Conservation (phyloP, 345 rosid species). For the Gossypium raimondii region DNA sequence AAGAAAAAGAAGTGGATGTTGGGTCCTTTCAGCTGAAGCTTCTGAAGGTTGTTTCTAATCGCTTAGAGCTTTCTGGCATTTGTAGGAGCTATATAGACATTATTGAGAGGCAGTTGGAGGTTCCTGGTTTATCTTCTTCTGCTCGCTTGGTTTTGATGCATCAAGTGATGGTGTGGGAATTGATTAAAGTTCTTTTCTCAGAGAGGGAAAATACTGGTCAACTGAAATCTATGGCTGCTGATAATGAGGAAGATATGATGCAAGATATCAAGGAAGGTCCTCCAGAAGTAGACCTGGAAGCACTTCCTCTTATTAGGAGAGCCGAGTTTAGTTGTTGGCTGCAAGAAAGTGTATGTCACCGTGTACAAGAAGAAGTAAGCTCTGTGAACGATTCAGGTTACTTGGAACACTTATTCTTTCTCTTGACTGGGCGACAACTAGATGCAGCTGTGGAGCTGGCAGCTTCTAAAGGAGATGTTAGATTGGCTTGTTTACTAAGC, state of each 20-base stretch:
- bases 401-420: slow-evolving; percentile 73
- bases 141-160: slow-evolving; percentile 73
- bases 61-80: slow-evolving; percentile 61
- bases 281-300: slow-evolving; percentile 59
- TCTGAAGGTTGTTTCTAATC: slow-evolving; percentile 55
- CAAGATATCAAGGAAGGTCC: slow-evolving; percentile 67
- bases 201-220: slow-evolving; percentile 60
- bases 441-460: slow-evolving; percentile 87
- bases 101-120: slow-evolving; percentile 74
- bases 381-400: slow-evolving; percentile 67
- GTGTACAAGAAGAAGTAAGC: slow-evolving; percentile 83
- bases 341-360: slow-evolving; percentile 86
- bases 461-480: slow-evolving; percentile 84
- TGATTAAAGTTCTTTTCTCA: slow-evolving; percentile 83
- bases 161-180: slow-evolving; percentile 96
- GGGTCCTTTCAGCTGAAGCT: slow-evolving; percentile 73
- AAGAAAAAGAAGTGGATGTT: slow-evolving; percentile 50
- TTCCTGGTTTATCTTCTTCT: slow-evolving; percentile 63
- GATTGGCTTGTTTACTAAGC: slow-evolving; percentile 90
- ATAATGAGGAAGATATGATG: slow-evolving; percentile 90
- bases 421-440: slow-evolving; percentile 83
- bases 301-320: slow-evolving; percentile 83
- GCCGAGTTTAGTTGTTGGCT: slow-evolving; percentile 95
- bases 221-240: slow-evolving; percentile 54
- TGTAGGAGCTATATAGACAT: slow-evolving; percentile 78